These are phyloP conservation scores for Elaeis guineensis DNA, from an alignment of 176 grass and related monocot genomes.

Conservation along the genomic window DNA sequence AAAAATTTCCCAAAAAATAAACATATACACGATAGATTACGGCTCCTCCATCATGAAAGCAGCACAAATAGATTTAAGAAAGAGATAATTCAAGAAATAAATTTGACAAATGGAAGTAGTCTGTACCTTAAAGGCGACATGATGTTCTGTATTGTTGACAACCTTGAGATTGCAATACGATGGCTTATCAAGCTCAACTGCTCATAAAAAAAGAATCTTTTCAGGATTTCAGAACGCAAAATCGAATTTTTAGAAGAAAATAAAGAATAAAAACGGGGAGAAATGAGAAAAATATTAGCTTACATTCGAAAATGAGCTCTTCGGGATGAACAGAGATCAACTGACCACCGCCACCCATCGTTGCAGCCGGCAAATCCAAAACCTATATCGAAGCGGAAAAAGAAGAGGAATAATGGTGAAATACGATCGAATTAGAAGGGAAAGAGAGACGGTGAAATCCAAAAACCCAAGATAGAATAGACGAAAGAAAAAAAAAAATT, in stretches of 20 bases:
- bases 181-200: slow-evolving; percentile 94
- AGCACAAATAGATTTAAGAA: not conserved
- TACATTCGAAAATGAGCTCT: slow-evolving; percentile 87
- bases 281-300: slow-evolving; percentile 19
- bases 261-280: not conserved
- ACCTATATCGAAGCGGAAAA: slow-evolving; percentile 7
- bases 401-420: slow-evolving; percentile 7
- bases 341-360: slow-evolving; percentile 66
- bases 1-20: too few species aligned
- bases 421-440: too few species aligned
- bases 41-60: too few species aligned
- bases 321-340: slow-evolving; percentile 84
- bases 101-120: not conserved
- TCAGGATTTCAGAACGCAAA: slow-evolving; percentile 5
- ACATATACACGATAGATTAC: too few species aligned
- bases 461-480: too few species aligned
- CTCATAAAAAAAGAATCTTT: slow-evolving; percentile 13
- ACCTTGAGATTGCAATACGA: slow-evolving; percentile 97
- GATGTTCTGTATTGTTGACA: slow-evolving; percentile 92
- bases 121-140: slow-evolving; percentile 94
- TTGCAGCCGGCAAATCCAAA: slow-evolving; percentile 17
- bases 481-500: slow-evolving; percentile 13
- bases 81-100: not conserved
- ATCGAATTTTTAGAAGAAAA: slow-evolving; percentile 2
- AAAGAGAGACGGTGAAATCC: too few species aligned